Evolutionary conservation across 306 rosid species (phyloP).

Genomic region (Carpinus fangiana): DNA sequence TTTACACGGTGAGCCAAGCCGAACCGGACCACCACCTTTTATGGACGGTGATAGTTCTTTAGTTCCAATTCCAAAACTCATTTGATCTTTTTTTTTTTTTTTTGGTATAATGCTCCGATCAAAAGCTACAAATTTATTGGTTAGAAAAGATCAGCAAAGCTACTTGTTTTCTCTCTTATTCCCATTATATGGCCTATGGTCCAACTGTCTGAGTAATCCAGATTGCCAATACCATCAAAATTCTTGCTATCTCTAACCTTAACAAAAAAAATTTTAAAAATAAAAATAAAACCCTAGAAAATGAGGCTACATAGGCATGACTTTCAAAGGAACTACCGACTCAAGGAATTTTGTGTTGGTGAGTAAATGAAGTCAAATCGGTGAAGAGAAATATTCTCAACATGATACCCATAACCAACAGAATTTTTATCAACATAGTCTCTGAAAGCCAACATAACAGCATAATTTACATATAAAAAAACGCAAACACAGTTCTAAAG

Average conservation of each 20-base stretch:
- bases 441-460: not conserved
- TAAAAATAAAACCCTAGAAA: not conserved
- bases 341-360: too few species aligned
- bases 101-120: not conserved
- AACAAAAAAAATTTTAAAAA: too few species aligned
- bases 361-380: not conserved
- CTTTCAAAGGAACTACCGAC: not conserved
- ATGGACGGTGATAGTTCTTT: not conserved
- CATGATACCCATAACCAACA: not conserved
- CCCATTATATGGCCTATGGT: not conserved
- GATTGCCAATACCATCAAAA: not conserved
- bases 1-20: too few species aligned
- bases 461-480: conserved; percentile 6
- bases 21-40: too few species aligned
- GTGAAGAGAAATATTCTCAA: not conserved
- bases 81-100: not conserved
- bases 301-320: not conserved
- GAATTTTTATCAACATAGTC: not conserved
- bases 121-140: not conserved
- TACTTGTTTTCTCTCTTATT: not conserved
- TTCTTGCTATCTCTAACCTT: not conserved
- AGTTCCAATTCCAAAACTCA: not conserved
- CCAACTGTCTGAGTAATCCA: not conserved
- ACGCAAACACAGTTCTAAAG: conserved; percentile 2
- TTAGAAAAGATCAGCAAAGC: not conserved